A percentile compares a stretch with the other conserved stretches of the same genome.
Evolutionary conservation across 495 filamentous ascomycete genomes (phyloP).

Genomic region (Penicillium goetzii): DNA sequence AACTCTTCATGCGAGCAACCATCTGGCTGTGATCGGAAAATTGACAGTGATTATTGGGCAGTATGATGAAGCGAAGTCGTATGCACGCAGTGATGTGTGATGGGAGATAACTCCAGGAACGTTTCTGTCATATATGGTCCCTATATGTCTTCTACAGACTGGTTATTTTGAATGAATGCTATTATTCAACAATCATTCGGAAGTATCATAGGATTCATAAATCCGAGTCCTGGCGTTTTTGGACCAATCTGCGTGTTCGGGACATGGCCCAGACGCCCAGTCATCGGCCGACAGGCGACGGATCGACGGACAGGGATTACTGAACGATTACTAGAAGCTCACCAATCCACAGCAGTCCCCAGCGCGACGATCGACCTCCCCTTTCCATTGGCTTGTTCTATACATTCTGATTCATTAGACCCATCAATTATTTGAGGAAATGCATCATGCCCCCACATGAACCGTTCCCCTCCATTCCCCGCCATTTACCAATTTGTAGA

Average conservation of each 20-base stretch:
- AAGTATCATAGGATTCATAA: background rate
- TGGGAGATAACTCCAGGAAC: background rate
- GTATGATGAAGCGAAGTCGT: background rate
- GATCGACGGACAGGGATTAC: too few relatives aligned
- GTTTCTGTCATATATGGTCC: background rate
- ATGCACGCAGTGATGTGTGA: background rate
- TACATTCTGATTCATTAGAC: slow-evolving; percentile 15
- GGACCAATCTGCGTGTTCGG: slow-evolving; percentile 1
- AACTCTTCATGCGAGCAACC: too few relatives aligned
- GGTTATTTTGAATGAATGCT: background rate
- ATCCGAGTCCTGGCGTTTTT: slow-evolving; percentile 6
- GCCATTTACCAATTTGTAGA: slow-evolving; percentile 6
- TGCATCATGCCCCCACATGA: slow-evolving; percentile 1
- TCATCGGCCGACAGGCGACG: slow-evolving; percentile 8
- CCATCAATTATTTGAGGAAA: slow-evolving; percentile 6
- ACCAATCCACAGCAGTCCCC: slow-evolving; percentile 22
- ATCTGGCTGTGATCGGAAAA: background rate
- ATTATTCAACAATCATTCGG: background rate
- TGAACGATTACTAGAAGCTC: slow-evolving; percentile 31
- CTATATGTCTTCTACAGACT: background rate
- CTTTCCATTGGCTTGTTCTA: slow-evolving; percentile 12
- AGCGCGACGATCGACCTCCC: background rate
- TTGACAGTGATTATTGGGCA: background rate
- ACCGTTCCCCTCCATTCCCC: slow-evolving; percentile 18
- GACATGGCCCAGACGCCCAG: background rate